Conservation (phyloP, 139 green algal species). For the Diplosphaera chodatii region DNA sequence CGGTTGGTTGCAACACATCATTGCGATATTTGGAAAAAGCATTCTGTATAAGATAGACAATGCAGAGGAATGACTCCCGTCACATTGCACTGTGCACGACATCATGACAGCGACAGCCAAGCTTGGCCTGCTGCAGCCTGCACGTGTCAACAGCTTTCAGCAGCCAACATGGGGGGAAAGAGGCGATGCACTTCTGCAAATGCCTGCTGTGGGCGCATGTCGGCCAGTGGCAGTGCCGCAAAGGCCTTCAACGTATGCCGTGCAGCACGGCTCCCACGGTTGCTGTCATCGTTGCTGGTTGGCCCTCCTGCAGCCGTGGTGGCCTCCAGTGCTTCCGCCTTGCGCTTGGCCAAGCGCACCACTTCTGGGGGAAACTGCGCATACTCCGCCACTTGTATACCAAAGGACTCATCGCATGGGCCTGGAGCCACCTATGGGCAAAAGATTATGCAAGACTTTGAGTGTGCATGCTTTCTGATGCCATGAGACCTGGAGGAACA, state of each 20-base stretch:
- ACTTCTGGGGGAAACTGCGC: conserved; percentile 81
- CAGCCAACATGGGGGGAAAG: not conserved
- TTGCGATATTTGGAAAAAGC: no score
- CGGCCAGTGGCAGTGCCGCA: conserved; percentile 42
- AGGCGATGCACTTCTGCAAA: conserved; percentile 30
- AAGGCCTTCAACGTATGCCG: conserved; percentile 41
- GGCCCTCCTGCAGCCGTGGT: conserved; percentile 15
- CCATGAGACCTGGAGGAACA: no score
- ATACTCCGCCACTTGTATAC: conserved; percentile 90
- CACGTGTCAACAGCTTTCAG: not conserved
- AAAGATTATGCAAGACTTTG: no score
- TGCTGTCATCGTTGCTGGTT: conserved; percentile 3
- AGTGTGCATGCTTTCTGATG: no score
- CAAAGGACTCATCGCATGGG: conserved; percentile 89
- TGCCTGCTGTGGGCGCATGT: conserved; percentile 27
- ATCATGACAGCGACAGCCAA: no score
- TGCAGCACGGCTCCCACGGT: not conserved
- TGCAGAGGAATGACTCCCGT: no score
- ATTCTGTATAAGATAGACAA: no score
- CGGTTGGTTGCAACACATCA: no score
- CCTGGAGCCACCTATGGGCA: conserved; percentile 48
- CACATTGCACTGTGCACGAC: no score
- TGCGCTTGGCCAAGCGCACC: conserved; percentile 61
- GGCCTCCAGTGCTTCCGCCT: conserved; percentile 70
- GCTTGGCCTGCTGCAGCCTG: no score